These are phyloP conservation scores for Mycena venus DNA, from an alignment of 768 basidiomycete species.

Conservation along the genomic window DNA sequence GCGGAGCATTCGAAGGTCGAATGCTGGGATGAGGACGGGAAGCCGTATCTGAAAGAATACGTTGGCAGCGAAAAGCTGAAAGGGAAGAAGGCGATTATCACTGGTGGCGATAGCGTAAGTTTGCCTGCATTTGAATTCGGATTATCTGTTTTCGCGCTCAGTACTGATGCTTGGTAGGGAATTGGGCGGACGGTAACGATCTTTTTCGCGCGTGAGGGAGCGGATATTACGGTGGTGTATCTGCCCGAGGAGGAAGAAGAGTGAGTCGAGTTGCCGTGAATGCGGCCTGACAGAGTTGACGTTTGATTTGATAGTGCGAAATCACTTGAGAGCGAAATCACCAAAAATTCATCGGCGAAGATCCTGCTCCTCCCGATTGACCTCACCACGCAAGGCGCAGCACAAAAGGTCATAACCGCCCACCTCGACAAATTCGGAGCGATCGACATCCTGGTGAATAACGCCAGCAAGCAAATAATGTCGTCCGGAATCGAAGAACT, in stretches of 20 bases:
- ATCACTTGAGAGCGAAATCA: conserved; percentile 54
- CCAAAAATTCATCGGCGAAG: conserved; percentile 53
- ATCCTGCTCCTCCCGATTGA: conserved; percentile 54
- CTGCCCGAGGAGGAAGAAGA: conserved; percentile 70
- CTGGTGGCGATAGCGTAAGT: conserved; percentile 54
- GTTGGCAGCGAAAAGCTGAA: conserved; percentile 59
- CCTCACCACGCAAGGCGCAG: conserved; percentile 55
- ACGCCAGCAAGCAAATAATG: conserved; percentile 63
- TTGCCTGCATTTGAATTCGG: neutral
- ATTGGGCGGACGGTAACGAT: conserved; percentile 66
- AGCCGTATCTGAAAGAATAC: conserved; percentile 66
- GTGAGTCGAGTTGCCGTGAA: neutral
- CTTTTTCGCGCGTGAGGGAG: conserved; percentile 67
- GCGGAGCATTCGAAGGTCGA: conserved; percentile 57
- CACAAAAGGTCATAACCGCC: conserved; percentile 60
- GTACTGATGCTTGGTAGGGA: conserved; percentile 33
- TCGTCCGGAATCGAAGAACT: conserved; percentile 4
- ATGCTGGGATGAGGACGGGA: conserved; percentile 64
- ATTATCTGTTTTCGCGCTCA: no score
- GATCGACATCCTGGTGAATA: conserved; percentile 72
- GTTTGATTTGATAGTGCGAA: conserved; percentile 49
- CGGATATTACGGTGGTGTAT: conserved; percentile 66
- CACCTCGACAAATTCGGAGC: conserved; percentile 61
- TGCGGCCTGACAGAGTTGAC: neutral
- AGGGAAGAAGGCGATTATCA: conserved; percentile 52